Conservation (phyloP, 2,329 filamentous ascomycete genomes). For the Neonectria punicea region DNA sequence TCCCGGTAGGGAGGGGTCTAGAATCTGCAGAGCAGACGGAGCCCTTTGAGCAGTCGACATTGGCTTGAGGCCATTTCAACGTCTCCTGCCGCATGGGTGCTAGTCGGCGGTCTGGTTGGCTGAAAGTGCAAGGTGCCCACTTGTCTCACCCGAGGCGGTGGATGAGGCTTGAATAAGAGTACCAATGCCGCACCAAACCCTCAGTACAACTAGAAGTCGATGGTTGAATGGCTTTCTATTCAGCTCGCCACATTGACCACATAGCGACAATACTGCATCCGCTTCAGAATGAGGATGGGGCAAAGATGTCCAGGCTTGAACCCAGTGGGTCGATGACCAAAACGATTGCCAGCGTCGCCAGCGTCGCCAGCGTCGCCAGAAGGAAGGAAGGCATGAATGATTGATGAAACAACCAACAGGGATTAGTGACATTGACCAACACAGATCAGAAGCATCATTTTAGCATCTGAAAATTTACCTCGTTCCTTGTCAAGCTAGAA, state of each 20-base stretch:
- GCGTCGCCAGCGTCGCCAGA: too few relatives aligned
- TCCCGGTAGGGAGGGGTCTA: constrained; percentile 7
- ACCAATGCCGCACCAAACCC: not conserved
- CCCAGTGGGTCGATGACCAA: not conserved
- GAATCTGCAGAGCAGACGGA: not conserved
- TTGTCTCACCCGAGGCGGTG: constrained; percentile 14
- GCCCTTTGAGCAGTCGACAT: not conserved
- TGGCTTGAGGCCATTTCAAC: constrained; percentile 1
- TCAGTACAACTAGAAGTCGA: not conserved
- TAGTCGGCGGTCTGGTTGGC: constrained; percentile 5
- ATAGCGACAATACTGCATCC: not conserved
- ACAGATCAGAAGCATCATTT: not conserved
- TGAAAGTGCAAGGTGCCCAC: not conserved
- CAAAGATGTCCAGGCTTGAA: not conserved
- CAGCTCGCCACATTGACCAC: constrained; percentile 4
- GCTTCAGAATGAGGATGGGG: not conserved
- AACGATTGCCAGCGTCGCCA: constrained; percentile 8
- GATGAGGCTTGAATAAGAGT: not conserved
- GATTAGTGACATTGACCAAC: constrained; percentile 9
- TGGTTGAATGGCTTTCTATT: not conserved
- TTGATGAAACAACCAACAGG: constrained; percentile 11
- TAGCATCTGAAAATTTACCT: not conserved
- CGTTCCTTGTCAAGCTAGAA: not conserved
- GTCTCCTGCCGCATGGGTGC: constrained; percentile 7
- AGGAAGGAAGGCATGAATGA: not conserved